Percentiles rank a stretch among this genome's conserved stretches.
Conservation (phyloP, 495 filamentous ascomycete genomes). For the Penicillium verhagenii region DNA sequence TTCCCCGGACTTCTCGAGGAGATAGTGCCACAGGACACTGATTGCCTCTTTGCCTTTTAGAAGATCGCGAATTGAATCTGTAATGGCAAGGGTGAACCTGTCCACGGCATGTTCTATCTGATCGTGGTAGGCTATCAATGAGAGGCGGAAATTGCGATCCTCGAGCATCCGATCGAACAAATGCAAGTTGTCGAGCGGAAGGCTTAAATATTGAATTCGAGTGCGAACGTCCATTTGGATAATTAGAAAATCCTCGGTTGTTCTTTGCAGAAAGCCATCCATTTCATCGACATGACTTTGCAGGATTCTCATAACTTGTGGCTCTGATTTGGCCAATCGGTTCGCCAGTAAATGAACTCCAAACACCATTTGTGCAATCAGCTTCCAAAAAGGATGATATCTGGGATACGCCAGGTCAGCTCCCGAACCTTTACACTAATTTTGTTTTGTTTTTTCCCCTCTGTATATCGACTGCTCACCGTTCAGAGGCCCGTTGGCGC, state of each 20-base stretch:
- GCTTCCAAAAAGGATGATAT: slow-evolving; percentile 85
- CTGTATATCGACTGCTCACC: slow-evolving; percentile 31
- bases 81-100: slow-evolving; percentile 70
- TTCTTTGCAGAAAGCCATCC: slow-evolving; percentile 83
- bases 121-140: slow-evolving; percentile 84
- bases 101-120: slow-evolving; percentile 86
- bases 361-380: slow-evolving; percentile 90
- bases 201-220: slow-evolving; percentile 70
- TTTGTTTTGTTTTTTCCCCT: not conserved
- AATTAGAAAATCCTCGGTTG: slow-evolving; percentile 81
- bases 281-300: slow-evolving; percentile 92
- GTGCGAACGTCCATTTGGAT: slow-evolving; percentile 73
- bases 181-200: slow-evolving; percentile 80
- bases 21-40: slow-evolving; percentile 71
- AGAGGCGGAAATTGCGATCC: slow-evolving; percentile 73
- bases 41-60: slow-evolving; percentile 74
- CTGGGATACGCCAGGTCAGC: slow-evolving; percentile 19
- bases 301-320: slow-evolving; percentile 83
- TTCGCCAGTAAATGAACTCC: slow-evolving; percentile 87
- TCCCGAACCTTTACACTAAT: not conserved
- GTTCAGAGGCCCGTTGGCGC: slow-evolving; percentile 64
- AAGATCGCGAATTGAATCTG: slow-evolving; percentile 74
- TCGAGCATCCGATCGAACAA: slow-evolving; percentile 89
- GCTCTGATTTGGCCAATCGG: slow-evolving; percentile 81
- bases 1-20: slow-evolving; percentile 59